Conservation (phyloP, 495 filamentous ascomycete species). For the Pseudevernia furfuracea region DNA sequence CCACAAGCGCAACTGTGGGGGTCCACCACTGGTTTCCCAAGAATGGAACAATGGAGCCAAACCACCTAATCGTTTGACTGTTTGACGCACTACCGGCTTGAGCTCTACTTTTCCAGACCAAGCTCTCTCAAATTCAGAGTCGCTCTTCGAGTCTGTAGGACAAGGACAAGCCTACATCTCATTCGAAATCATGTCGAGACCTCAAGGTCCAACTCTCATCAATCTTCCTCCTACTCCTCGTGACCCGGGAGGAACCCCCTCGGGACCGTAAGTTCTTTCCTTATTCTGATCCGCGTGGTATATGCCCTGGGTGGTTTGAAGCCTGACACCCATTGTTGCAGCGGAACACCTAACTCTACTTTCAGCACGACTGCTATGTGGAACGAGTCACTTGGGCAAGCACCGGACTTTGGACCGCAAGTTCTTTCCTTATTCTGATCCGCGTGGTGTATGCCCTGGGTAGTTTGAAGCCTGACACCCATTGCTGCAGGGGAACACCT, state of each 20-base stretch:
- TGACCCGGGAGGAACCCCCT: slow-evolving; percentile 71
- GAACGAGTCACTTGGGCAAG: slow-evolving; percentile 78
- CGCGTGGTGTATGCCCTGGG: slow-evolving; percentile 2
- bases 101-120: no score
- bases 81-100: no score
- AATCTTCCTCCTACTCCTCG: slow-evolving; percentile 79
- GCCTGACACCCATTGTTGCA: slow-evolving; percentile 32
- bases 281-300: slow-evolving; percentile 13
- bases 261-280: slow-evolving; percentile 66
- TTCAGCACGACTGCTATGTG: slow-evolving; percentile 91
- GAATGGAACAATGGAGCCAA: no score
- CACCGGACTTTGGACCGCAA: slow-evolving; percentile 72
- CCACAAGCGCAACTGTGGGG: no score
- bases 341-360: slow-evolving; percentile 86
- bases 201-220: slow-evolving; percentile 57
- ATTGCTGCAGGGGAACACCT: slow-evolving; percentile 65
- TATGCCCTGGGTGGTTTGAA: slow-evolving; percentile 3
- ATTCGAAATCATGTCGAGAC: slow-evolving; percentile 1
- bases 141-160: background rate
- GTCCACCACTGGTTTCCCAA: no score
- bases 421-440: slow-evolving; percentile 32
- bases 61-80: no score
- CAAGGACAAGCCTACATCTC: background rate
- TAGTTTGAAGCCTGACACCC: slow-evolving; percentile 20
- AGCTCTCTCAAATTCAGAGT: background rate